A percentile compares a stretch with the other conserved stretches of the same genome.
These are phyloP conservation scores for Berberis thunbergii DNA, from an alignment of 164 flowering plant species.

Conservation along the genomic window DNA sequence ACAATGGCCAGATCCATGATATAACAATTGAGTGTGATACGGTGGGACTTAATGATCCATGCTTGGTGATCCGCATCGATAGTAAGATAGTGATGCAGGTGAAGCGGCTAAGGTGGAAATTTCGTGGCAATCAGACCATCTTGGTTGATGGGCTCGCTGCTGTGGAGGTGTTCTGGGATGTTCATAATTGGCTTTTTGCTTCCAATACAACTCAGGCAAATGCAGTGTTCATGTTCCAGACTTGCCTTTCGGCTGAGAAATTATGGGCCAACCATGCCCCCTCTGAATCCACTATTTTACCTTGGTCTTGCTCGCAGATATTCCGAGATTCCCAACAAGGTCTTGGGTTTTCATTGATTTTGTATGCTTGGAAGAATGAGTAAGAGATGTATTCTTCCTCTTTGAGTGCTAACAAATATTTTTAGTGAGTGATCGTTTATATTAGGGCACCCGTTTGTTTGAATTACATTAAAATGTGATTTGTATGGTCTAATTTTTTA, in stretches of 20 bases:
- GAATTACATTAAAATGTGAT: conserved; percentile 13
- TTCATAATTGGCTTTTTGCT: conserved; percentile 30
- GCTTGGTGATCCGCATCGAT: conserved; percentile 26
- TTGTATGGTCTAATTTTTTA: conserved; percentile 12
- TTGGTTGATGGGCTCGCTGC: conserved; percentile 33
- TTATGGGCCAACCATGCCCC: conserved; percentile 13
- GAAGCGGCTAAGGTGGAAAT: conserved; percentile 36
- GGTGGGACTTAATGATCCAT: conserved; percentile 19
- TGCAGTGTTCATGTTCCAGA: conserved; percentile 34
- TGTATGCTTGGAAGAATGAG: conserved; percentile 50
- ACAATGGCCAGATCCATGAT: conserved; percentile 27
- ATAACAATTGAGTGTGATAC: conserved; percentile 30
- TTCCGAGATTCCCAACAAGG: conserved; percentile 22
- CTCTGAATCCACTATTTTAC: conserved; percentile 12
- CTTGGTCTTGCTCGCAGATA: conserved; percentile 24
- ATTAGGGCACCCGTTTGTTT: neutral
- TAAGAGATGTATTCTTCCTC: conserved; percentile 14
- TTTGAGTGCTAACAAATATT: conserved; percentile 29
- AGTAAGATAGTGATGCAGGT: conserved; percentile 32
- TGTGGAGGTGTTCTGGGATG: conserved; percentile 37
- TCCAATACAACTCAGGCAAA: conserved; percentile 8
- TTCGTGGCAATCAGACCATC: conserved; percentile 37
- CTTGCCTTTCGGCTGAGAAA: conserved; percentile 21
- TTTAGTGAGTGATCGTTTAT: conserved; percentile 28
- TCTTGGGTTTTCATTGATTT: conserved; percentile 32